phyloP scores from a whole-genome alignment of 768 basidiomycete genomes.

The Hydnomerulius pinastri region DNA sequence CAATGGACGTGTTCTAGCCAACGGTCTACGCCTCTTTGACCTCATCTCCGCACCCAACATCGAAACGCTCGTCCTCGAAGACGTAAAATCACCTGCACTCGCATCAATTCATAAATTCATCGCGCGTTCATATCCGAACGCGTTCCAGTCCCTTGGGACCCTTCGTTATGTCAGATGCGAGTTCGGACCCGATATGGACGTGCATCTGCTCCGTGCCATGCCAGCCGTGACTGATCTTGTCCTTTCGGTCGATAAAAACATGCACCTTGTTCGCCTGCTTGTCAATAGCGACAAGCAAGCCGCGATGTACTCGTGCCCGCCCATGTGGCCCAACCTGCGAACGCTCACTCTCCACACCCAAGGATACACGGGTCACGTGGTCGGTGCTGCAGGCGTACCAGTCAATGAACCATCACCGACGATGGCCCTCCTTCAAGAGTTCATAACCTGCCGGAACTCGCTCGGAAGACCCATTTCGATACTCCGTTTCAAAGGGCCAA shows the following conservation, averaged over 20 bases:
- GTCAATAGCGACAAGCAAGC: constrained; percentile 37
- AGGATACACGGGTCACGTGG: constrained; percentile 21
- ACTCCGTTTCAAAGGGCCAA: constrained; percentile 32
- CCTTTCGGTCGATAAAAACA: constrained; percentile 30
- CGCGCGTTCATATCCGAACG: constrained; percentile 24
- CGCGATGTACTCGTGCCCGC: constrained; percentile 24
- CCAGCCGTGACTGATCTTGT: constrained; percentile 34
- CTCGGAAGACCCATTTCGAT: constrained; percentile 23
- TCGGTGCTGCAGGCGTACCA: constrained; percentile 21
- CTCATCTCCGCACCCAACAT: constrained; percentile 33
- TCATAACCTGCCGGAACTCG: constrained; percentile 20
- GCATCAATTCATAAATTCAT: constrained; percentile 31
- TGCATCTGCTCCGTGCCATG: constrained; percentile 32
- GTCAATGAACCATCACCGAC: constrained; percentile 32
- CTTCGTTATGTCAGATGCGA: constrained; percentile 33
- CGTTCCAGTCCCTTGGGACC: constrained; percentile 29
- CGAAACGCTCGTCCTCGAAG: constrained; percentile 33
- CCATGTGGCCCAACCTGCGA: constrained; percentile 31
- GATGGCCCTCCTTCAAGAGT: constrained; percentile 31
- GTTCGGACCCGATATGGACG: constrained; percentile 32
- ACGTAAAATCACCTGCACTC: constrained; percentile 29
- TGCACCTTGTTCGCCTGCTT: constrained; percentile 32
- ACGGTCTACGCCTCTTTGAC: constrained; percentile 33
- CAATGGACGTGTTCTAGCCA: constrained; percentile 30
- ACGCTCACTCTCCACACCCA: constrained; percentile 32